Base-by-base conservation (phyloP, 306 rosid species). In the Cucurbita pepo region DNA sequence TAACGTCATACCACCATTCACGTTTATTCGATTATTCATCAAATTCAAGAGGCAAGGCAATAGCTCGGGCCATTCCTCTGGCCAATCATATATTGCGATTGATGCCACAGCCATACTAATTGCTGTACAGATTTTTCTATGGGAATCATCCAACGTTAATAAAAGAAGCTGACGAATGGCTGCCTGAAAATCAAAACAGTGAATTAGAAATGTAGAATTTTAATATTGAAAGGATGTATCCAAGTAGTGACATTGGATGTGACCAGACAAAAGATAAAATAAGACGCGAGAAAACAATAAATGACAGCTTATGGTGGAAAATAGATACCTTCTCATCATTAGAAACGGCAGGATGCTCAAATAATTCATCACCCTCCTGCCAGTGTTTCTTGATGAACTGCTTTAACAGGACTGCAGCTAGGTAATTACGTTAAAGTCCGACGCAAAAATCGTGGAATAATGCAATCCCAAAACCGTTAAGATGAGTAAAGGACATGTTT, bases 381-480 rank as follows among this genome's bases (percentile, higher is more conserved):
- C 98, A 94, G 79, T 89, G 98, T 84, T 83, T 94, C 77, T 89
- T 90, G 64, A 94, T 88, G 45, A 89, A 89, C 80, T 90, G 97
- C 85, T 90, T 94, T 30, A 94, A 87, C 82, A 94, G 97, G 78
- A 94, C 97, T 36, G 98, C 97, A 81, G 98, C 98, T 94, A 94
- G 82, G 98, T 94, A 82, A 76, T 54, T 65, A 78, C 53, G 97
- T 94, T 78, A 94, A 94, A 63, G 71, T 80, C 76, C n/a, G n/a
- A n/a, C 73, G 3, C 19, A 47, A 66, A 90, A 81, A 70, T 66
- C 13, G 38, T 50, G 7, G 34, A 55, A 71, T 30, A 55, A 19
- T 50, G 54, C 54, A 50, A 50, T n/a, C 54, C 54, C 14, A 1
- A 50, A 50, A 50, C 54, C 8, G 14, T 6, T 13, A 43, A 43